Evolutionary conservation across 2,329 filamentous ascomycete species (phyloP).

Genomic region (Pseudopithomyces chartarum): DNA sequence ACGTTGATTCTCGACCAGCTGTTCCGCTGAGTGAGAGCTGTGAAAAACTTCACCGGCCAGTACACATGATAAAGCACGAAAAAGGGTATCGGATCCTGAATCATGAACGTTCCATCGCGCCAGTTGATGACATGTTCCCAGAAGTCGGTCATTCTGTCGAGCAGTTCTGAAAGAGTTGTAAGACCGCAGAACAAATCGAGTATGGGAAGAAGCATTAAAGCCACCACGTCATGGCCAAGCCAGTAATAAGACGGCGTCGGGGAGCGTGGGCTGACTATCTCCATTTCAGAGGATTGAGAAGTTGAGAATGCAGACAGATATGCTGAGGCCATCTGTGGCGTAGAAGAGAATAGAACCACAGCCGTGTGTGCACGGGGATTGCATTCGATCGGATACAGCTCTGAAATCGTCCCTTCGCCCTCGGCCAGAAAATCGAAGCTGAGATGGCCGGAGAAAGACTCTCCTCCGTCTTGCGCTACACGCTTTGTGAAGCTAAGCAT

Average conservation of each 20-base stretch:
- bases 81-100: conserved; percentile 57
- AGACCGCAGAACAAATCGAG: conserved; percentile 25
- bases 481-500: conserved; percentile 69
- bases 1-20: conserved; percentile 71
- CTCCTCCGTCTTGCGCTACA: conserved; percentile 58
- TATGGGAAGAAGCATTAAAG: conserved; percentile 51
- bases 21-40: conserved; percentile 50
- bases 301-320: conserved; percentile 32
- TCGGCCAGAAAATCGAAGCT: conserved; percentile 73
- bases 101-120: conserved; percentile 56
- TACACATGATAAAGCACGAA: conserved; percentile 60
- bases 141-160: conserved; percentile 39
- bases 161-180: conserved; percentile 22
- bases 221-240: conserved; percentile 69
- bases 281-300: conserved; percentile 6
- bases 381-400: conserved; percentile 71
- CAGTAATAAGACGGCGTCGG: conserved; percentile 59
- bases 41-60: conserved; percentile 59
- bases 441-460: conserved; percentile 69
- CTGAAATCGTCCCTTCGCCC: conserved; percentile 44
- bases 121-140: conserved; percentile 51
- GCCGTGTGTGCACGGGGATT: conserved; percentile 74
- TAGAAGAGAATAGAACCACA: conserved; percentile 61
- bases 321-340: conserved; percentile 31
- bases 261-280: conserved; percentile 25